Evolutionary conservation across 2,329 filamentous ascomycete genomes (phyloP), one percentile per base, ranked within the genome.

Genomic region (Fusarium siculi): DNA sequence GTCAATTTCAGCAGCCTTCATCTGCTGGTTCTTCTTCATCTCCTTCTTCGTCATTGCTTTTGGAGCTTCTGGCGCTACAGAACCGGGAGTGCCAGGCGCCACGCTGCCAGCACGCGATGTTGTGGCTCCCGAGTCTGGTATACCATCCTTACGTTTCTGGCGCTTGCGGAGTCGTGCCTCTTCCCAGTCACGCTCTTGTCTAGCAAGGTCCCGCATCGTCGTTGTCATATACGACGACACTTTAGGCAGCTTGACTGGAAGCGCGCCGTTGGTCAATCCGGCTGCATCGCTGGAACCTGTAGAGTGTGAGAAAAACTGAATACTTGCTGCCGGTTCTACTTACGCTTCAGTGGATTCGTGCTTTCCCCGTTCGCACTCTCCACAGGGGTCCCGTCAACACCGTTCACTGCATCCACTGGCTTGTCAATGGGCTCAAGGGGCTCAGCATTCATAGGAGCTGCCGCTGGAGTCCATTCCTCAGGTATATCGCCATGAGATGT

Each of bases 11-110:
- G 91, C 93, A 28, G 92, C 89, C 76, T 93, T 93, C 67, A 94
- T 92, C n/a, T 91, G 89, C 74, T 92, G 88, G 72, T 91, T 93
- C 81, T 92, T 94, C 79, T 92, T 90, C 68, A 86, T 87, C 80
- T 97, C 95, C 84, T 98, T 98, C 86, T 98, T 98, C 9, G 92
- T 93, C 57, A 93, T 87, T 7, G 90, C 87, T 81, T 95, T 96
- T 73, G 89, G 87, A 3, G 85, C 80, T 60, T 93, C 91, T 2
- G 91, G 88, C 2, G 91, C 90, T 46, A 89, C 86, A 4, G 89
- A 85, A 10, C 89, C 90, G 7, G 91, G 89, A 1, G 90, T 92
- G 5, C 87, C 87, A 16, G 89, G 86, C 21, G 89, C 89, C 18
- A 87, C 84, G 30, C 89, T 89, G 19, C 89, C 87, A 32, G 88